Base-by-base conservation (phyloP, 2,329 filamentous ascomycete species). In the Microsporum audouinii region DNA sequence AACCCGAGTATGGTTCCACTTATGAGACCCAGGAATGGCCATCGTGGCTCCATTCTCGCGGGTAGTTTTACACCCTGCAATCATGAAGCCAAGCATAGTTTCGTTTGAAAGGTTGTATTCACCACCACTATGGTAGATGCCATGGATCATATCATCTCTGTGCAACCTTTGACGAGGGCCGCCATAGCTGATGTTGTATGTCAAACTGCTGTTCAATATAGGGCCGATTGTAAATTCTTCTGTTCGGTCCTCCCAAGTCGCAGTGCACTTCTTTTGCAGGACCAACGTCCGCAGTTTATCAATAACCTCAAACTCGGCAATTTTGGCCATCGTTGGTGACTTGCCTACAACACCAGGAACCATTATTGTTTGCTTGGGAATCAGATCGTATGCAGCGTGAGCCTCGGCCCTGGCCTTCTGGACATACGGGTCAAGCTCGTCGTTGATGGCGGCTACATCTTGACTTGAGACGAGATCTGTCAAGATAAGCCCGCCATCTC, bases 41-140 rank as follows among this genome's bases (percentile, higher is more conserved):
- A 75, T 66, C 0, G 75, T 77, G 0, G 74, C 75, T 0, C 76
- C 75, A 51, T 78, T 78, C 43, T 75, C 72, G 17, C 68, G 70
- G 0, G 74, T 76, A 0, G 73, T 76, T 65, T 71, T 76, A 2
- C 72, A 75, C 60, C 74, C 63, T 0, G 75, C 73, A 2, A 70
- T 71, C n/a, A 73, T 69, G 56, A 73, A 75, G 14, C 72, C 73
- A 5, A 75, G 66, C 71, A 76, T 72, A 14, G 72, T 69, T 49
- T 47, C 2, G 74, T 72, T 65, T 73, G 67, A 60, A 5, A 57
- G 31, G 53, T n/a, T 57, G 31, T 57, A 57, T 17, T 57, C 53
- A 14, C 39, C 39, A 36, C 31, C 53, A n/a, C 72, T 69, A 58
- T 75, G 71, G 8, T 68, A 64, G 1, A 65, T 63, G 29, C 71